Evolutionary conservation across 495 filamentous ascomycete genomes (phyloP).

Genomic region (Filosporella fistucella): DNA sequence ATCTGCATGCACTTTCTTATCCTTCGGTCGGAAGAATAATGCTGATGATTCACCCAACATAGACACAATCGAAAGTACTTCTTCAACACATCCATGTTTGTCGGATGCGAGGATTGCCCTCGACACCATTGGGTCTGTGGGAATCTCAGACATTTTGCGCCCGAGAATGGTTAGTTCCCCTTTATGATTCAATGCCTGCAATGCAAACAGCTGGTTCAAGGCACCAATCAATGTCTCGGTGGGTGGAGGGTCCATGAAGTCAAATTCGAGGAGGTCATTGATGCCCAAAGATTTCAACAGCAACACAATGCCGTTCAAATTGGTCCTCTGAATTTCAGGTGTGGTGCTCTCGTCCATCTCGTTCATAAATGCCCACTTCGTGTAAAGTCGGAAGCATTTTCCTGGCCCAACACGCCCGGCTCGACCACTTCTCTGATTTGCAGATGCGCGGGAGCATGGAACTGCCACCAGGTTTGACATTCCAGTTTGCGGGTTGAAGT

Average conservation of each 20-base stretch:
- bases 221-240: constrained; percentile 88
- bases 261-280: constrained; percentile 89
- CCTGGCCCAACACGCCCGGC: constrained; percentile 91
- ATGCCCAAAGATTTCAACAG: constrained; percentile 89
- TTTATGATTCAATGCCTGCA: constrained; percentile 84
- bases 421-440: constrained; percentile 87
- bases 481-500: constrained; percentile 85
- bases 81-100: constrained; percentile 85
- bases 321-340: constrained; percentile 91
- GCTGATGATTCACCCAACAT: constrained; percentile 88
- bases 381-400: constrained; percentile 93
- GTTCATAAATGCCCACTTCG: constrained; percentile 90
- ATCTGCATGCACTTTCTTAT: constrained; percentile 96
- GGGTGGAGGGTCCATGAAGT: constrained; percentile 94
- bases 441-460: constrained; percentile 89
- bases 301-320: constrained; percentile 78
- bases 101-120: constrained; percentile 89
- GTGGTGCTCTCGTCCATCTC: constrained; percentile 91
- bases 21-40: constrained; percentile 93
- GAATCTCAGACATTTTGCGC: constrained; percentile 95
- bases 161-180: constrained; percentile 91
- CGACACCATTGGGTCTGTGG: constrained; percentile 89
- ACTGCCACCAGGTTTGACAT: constrained; percentile 91
- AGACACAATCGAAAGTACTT: constrained; percentile 89
- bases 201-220: constrained; percentile 86